Evolutionary conservation across 495 filamentous ascomycete species (phyloP), one percentile per base, ranked within the genome.

Genomic region (Penicillium lividum): DNA sequence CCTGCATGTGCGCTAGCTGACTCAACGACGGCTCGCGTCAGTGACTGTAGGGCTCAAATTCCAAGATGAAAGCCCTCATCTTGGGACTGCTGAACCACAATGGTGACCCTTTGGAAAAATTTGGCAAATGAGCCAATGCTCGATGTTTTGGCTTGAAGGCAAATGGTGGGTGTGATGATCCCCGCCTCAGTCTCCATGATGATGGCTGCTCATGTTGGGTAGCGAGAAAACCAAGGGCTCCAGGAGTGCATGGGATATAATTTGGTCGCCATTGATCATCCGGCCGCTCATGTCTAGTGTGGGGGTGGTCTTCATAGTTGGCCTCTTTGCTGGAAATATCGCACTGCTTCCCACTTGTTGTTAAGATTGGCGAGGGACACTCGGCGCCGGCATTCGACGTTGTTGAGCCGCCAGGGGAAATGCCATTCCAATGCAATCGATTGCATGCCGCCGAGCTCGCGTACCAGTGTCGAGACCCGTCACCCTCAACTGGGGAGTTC

Each of bases 211-310:
- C 18, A 45, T 45, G 27, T 45, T 13, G 18, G 43, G 43, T 7
- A 44, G 42, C 42, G 42, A 10, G 16, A 42, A 16, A 5, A 44
- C 7, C 5, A 44, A 44, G 42, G 42, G 42, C 42, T 44, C 42
- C 42, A 44, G 42, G 42, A 44, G 42, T 38, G 34, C 42, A 22
- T 18, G 42, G 42, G 42, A 44, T 44, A 18, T 44, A 10, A 18
- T 6, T 8, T 44, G 42, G 42, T 44, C 42, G 42, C 42, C 42
- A 44, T 44, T 44, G 42, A 44, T 44, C 42, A 44, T 44, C 42
- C 18, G 18, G 43, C 43, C 9, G 9, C 18, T 7, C 18, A 45
- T 27, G 43, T 45, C 5, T 25, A 45, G 43, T 45, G 18, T 45
- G 18, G 18, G 7, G 18, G 43, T 15, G 18, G 43, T 45, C 43